A percentile compares a stretch with the other conserved stretches of the same genome.
phyloP scores from a whole-genome alignment of 768 basidiomycete species.

The Gyrodon lividus region DNA sequence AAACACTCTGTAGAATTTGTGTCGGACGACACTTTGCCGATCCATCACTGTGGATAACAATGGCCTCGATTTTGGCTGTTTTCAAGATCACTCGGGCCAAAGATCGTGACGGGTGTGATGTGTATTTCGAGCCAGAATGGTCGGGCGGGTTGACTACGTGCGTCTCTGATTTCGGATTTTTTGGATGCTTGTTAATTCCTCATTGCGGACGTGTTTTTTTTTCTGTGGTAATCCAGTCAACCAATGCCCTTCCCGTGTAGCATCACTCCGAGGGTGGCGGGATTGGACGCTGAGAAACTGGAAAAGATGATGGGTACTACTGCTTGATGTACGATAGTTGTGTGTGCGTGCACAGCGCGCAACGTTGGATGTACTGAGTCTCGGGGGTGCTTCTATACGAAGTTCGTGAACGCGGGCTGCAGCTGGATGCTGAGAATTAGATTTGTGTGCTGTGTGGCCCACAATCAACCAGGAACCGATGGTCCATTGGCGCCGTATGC shows the following conservation, averaged over 20 bases:
- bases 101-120: constrained; percentile 1
- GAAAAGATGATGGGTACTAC: background rate
- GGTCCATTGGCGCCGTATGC: no score
- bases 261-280: background rate
- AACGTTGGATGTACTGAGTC: no score
- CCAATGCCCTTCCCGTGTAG: constrained; percentile 1
- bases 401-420: no score
- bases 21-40: constrained; percentile 20
- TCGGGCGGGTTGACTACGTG: background rate
- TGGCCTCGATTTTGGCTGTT: background rate
- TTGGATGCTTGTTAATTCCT: background rate
- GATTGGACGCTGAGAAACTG: background rate
- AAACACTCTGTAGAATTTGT: constrained; percentile 6
- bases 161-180: background rate
- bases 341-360: no score
- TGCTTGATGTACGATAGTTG: constrained; percentile 18
- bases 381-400: no score
- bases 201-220: no score
- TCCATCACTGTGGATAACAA: constrained; percentile 9
- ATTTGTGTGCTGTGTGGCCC: no score
- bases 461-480: no score
- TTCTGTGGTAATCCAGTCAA: background rate
- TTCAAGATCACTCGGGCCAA: background rate
- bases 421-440: no score
- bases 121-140: background rate